phyloP scores from a whole-genome alignment of 2,329 filamentous ascomycete species.

The Sporothrix phasma region DNA sequence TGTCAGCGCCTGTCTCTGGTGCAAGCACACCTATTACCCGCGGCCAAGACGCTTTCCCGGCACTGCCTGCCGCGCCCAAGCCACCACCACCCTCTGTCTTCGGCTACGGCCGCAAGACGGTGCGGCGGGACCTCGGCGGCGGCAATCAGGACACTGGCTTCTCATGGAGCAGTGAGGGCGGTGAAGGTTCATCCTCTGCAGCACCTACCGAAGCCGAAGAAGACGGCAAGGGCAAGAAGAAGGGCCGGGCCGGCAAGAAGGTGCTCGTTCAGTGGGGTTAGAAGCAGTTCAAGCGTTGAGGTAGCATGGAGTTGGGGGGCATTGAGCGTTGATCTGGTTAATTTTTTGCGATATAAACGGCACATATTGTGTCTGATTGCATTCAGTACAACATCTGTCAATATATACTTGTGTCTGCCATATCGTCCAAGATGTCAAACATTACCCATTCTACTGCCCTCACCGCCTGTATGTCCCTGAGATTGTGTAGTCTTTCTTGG shows the following conservation, averaged over 20 bases:
- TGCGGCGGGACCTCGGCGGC: constrained; percentile 43
- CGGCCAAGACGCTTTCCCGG: constrained; percentile 64
- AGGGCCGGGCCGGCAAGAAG: constrained; percentile 50
- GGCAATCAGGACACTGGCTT: constrained; percentile 39
- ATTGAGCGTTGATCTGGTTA: neutral
- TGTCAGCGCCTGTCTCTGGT: neutral
- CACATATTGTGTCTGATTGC: too few species aligned
- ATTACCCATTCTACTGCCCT: neutral
- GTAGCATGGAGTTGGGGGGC: neutral
- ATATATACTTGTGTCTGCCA: neutral
- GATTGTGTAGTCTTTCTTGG: constrained; percentile 63
- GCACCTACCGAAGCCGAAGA: constrained; percentile 24
- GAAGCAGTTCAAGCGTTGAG: neutral
- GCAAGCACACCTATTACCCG: constrained; percentile 13
- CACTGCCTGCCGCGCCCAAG: constrained; percentile 69
- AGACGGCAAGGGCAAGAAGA: constrained; percentile 42
- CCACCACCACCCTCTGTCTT: constrained; percentile 52
- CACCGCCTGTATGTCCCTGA: constrained; percentile 38
- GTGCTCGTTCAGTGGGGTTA: constrained; percentile 53
- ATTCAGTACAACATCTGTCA: neutral
- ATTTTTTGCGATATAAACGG: too few species aligned
- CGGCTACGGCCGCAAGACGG: constrained; percentile 46
- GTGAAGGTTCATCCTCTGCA: constrained; percentile 8
- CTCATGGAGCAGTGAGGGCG: constrained; percentile 36
- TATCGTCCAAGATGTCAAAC: too few species aligned